Evolutionary conservation across 148 eudicot genomes (phyloP).

Genomic region (Rhododendron kiyosumense): DNA sequence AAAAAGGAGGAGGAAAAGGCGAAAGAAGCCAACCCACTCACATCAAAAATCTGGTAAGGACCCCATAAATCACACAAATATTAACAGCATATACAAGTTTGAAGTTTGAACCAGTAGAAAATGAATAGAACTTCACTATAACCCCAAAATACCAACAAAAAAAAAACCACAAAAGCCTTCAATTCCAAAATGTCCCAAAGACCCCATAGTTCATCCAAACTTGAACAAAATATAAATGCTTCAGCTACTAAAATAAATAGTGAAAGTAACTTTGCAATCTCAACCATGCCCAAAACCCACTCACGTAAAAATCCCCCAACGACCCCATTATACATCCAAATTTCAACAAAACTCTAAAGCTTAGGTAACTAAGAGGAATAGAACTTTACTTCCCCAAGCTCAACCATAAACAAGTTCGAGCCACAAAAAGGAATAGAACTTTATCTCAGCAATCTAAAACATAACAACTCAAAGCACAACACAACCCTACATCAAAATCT

Average conservation of each 20-base stretch:
- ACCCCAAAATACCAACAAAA: conserved; percentile 43
- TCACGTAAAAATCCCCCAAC: background rate
- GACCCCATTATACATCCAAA: background rate
- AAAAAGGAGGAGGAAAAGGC: background rate
- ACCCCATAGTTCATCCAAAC: conserved; percentile 22
- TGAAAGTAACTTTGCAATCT: background rate
- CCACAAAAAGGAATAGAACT: background rate
- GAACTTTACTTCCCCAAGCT: background rate
- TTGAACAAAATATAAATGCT: background rate
- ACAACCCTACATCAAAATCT: background rate
- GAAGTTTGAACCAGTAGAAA: background rate
- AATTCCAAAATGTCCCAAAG: conserved; percentile 64
- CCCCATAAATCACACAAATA: conserved; percentile 5
- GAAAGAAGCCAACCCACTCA: background rate
- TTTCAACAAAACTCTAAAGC: background rate
- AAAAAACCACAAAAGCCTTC: background rate
- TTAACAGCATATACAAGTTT: background rate
- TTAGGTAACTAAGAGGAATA: background rate
- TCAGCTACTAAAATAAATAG: background rate
- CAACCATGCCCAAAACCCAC: background rate
- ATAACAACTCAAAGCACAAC: background rate
- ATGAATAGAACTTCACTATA: conserved; percentile 36
- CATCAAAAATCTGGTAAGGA: background rate
- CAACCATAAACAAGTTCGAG: background rate
- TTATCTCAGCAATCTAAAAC: background rate